Evolutionary conservation across 148 eudicot genomes (phyloP).

Genomic region (Vaccinium darrowii): DNA sequence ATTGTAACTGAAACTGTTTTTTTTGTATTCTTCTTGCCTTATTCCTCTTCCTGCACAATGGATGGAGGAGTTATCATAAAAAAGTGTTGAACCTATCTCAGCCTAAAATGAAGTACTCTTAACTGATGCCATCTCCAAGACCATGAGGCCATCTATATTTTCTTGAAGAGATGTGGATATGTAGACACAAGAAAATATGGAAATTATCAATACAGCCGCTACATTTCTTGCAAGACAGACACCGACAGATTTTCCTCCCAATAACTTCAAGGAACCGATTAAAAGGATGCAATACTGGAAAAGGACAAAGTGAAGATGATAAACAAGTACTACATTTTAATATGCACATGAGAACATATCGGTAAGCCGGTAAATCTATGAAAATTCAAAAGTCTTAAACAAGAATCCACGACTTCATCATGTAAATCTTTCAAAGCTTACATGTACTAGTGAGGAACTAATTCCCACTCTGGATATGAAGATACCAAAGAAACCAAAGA

Average conservation of each 20-base stretch:
- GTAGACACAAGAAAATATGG: neutral
- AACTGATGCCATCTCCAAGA: conserved; percentile 61
- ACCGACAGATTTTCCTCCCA: neutral
- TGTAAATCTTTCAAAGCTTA: conserved; percentile 27
- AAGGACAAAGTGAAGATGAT: neutral
- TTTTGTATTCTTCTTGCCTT: too few species aligned
- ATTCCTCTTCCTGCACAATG: conserved; percentile 31
- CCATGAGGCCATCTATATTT: conserved; percentile 24
- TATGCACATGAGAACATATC: neutral
- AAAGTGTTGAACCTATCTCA: conserved; percentile 15
- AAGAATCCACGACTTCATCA: neutral
- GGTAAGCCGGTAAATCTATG: neutral
- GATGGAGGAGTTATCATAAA: neutral
- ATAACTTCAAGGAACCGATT: neutral
- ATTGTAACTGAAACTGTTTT: too few species aligned
- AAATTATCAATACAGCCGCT: neutral
- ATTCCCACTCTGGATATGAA: too few species aligned
- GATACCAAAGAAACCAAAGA: conserved; percentile 73
- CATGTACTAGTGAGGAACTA: conserved; percentile 54
- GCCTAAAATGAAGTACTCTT: conserved; percentile 43
- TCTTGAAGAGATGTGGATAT: neutral
- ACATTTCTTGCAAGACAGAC: neutral
- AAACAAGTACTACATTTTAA: neutral
- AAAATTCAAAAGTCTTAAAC: neutral
- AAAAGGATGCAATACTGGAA: neutral